Evolutionary conservation across 768 basidiomycete species (phyloP).

Genomic region (Rhizopogon sp.): DNA sequence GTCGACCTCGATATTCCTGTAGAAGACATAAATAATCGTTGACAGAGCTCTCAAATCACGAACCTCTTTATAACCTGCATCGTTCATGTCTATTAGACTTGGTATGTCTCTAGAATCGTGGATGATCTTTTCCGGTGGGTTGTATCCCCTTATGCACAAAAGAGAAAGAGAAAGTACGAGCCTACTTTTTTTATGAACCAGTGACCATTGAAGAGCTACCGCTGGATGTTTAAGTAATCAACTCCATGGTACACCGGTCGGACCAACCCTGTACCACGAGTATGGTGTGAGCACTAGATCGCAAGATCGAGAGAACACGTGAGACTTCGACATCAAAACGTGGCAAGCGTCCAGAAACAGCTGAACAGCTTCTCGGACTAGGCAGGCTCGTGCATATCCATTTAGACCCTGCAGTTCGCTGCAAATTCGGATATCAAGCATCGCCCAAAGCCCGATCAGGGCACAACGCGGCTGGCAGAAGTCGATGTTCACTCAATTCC

Average conservation of each 20-base stretch:
- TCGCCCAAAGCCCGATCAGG: neutral
- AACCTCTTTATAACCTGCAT: constrained; percentile 1
- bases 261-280: neutral
- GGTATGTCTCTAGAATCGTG: constrained; percentile 10
- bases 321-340: neutral
- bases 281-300: neutral
- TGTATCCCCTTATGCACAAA: neutral
- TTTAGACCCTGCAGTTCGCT: neutral
- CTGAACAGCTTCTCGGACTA: no score
- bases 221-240: neutral
- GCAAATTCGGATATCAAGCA: neutral
- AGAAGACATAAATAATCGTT: neutral
- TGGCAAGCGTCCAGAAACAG: neutral
- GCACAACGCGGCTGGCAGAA: neutral
- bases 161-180: neutral
- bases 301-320: neutral
- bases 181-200: neutral
- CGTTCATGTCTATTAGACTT: neutral
- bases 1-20: neutral
- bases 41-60: neutral
- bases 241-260: neutral
- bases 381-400: neutral
- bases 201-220: neutral
- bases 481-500: no score
- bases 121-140: neutral